Base-by-base conservation (phyloP, 2,329 filamentous ascomycete species). In the Pyrenochaeta sp. region DNA sequence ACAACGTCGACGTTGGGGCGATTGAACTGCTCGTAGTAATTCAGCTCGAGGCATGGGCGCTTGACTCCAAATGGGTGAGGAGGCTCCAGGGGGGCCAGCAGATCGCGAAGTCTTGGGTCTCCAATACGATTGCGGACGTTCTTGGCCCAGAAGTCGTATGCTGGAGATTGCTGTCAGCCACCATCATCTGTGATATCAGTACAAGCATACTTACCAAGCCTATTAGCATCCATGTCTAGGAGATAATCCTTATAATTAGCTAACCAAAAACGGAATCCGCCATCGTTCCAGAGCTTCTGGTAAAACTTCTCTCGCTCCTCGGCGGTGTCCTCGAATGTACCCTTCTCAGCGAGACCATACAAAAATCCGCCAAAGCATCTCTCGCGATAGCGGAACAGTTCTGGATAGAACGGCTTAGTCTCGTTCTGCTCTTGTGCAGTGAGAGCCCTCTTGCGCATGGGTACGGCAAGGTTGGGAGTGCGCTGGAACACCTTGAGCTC, bases 401-500 rank as follows among this genome's bases (percentile, higher is more conserved):
- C 68, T 1, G 72, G 67, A 49, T 77, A 78, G 22, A 65, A 53
- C 52, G 58, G 59, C 58, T 77, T 76, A 19, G 68, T 66, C 0
- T 62, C 61, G n/a, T 84, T 74, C 64, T 88, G 83, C 61, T 85
- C 81, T 55, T 80, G 76, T 3, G 66, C 72, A 2, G 78, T 80
- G 45, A 86, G 76, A 0, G 74, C 42, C 1, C 77, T 70, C 25
- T 44, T 22, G 15, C 44, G 22, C 85, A 90, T 88, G 0, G 86
- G 86, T 0, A 89, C 63, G 0, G 85, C 85, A 8, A 87, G 76
- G 57, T 89, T 90, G 0, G 88, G 87, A 0, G 86, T 90, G 3
- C 88, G 82, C 68, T 89, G 86, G 86, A 76, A 89, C 86, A 54
- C 90, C 82, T 10, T 76, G 77, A 15, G 88, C 44, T 71, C 19